Conservation (phyloP, 2,329 filamentous ascomycete genomes). For the Elsinoe batatas region DNA sequence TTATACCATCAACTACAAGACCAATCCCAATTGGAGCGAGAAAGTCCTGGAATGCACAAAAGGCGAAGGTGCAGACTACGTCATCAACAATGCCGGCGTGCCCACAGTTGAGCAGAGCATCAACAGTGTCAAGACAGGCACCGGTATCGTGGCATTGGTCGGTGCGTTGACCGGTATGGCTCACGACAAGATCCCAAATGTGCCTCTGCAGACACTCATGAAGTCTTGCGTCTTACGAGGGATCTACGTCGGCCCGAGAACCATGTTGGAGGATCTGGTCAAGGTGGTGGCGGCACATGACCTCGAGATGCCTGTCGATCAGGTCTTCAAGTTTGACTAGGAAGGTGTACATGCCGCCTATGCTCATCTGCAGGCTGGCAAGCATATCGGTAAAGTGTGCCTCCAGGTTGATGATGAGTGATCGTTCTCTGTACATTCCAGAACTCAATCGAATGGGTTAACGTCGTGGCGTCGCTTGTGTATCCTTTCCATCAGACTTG, state of each 20-base stretch:
- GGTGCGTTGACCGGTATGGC: constrained; percentile 23
- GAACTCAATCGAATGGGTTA: no score
- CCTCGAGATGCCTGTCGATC: constrained; percentile 27
- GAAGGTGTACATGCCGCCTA: constrained; percentile 25
- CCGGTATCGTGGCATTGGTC: constrained; percentile 33
- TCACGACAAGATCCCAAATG: constrained; percentile 26
- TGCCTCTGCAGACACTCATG: constrained; percentile 22
- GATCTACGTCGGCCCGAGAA: constrained; percentile 28
- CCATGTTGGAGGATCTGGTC: constrained; percentile 28
- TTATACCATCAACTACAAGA: constrained; percentile 53
- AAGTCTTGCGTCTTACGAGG: constrained; percentile 30
- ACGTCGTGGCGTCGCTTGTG: no score
- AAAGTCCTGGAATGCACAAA: constrained; percentile 42
- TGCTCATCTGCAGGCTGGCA: constrained; percentile 20
- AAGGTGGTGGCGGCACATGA: constrained; percentile 23
- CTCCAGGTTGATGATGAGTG: not conserved
- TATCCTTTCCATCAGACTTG: no score
- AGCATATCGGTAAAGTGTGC: constrained; percentile 32
- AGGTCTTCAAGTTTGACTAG: constrained; percentile 26
- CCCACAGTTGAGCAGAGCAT: constrained; percentile 37
- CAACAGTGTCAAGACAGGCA: constrained; percentile 32
- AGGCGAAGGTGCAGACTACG: constrained; percentile 37
- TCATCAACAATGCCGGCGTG: constrained; percentile 44
- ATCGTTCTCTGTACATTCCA: not conserved
- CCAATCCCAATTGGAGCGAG: constrained; percentile 49